phyloP scores from a whole-genome alignment of 192 early-diverging fungal species.

The Backusella circina region DNA sequence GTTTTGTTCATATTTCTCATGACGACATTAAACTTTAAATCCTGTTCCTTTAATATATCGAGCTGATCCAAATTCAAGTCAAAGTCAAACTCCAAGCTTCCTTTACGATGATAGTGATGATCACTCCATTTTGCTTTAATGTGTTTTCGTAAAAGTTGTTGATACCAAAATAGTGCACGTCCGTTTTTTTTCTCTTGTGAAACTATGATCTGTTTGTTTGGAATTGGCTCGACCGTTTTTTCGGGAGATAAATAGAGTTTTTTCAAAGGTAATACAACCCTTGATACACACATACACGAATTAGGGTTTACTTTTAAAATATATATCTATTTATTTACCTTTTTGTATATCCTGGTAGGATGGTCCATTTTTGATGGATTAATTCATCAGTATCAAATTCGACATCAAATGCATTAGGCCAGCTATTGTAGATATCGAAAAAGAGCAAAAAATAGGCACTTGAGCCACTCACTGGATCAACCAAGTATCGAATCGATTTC shows the following conservation, averaged over 20 bases:
- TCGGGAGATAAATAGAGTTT: conserved; percentile 52
- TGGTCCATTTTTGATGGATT: background rate
- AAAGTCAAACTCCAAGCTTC: conserved; percentile 48
- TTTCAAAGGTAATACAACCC: conserved; percentile 51
- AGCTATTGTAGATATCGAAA: conserved; percentile 73
- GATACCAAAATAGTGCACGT: conserved; percentile 71
- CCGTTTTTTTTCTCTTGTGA: conserved; percentile 46
- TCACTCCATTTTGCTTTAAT: conserved; percentile 41
- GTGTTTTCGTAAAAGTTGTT: conserved; percentile 61
- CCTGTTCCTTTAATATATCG: conserved; percentile 53
- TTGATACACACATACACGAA: background rate
- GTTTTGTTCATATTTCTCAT: background rate
- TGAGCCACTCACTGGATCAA: conserved; percentile 24
- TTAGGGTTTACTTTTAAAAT: background rate
- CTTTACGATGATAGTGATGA: conserved; percentile 49
- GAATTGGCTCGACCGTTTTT: conserved; percentile 51
- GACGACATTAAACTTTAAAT: conserved; percentile 53
- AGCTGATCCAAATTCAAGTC: conserved; percentile 50
- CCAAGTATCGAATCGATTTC: background rate
- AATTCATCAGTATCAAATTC: conserved; percentile 66
- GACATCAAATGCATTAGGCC: conserved; percentile 69
- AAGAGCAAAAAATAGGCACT: conserved; percentile 68
- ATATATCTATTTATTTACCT: background rate
- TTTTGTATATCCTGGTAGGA: conserved; percentile 31
- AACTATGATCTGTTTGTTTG: conserved; percentile 79